These are phyloP conservation scores for Fusarium illudens DNA, from an alignment of 2,329 filamentous ascomycete genomes.

Conservation along the genomic window DNA sequence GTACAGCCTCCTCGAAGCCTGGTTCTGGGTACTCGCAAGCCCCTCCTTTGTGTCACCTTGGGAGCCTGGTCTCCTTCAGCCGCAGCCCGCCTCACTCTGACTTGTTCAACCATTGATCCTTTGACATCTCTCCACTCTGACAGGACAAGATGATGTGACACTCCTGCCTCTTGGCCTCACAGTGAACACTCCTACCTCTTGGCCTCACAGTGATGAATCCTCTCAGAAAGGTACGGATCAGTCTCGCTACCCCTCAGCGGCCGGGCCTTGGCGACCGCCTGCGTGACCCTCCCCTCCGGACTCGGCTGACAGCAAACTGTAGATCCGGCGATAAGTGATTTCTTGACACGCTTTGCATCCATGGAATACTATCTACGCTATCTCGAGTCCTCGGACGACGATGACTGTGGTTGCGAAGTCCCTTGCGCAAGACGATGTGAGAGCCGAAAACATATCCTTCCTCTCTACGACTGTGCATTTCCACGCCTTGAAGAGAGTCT, in stretches of 20 bases:
- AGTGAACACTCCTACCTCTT: neutral
- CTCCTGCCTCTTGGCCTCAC: neutral
- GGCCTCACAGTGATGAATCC: neutral
- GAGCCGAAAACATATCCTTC: neutral
- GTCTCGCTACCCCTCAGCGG: neutral
- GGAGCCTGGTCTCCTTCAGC: neutral
- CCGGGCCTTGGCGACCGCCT: neutral
- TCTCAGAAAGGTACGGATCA: neutral
- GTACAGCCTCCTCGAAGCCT: neutral
- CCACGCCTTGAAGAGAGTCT: neutral
- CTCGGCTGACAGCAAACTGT: neutral
- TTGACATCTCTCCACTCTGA: neutral
- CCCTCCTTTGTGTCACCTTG: neutral
- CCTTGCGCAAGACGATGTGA: neutral
- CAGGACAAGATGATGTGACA: neutral
- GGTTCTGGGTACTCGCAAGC: neutral
- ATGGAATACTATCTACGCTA: neutral
- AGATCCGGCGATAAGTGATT: neutral
- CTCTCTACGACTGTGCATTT: neutral
- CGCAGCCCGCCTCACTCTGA: neutral
- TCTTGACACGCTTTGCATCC: neutral
- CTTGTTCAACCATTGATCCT: neutral
- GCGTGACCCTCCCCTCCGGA: neutral
- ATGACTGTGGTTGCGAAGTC: neutral
- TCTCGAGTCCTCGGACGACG: neutral